Evolutionary conservation across 108 stramenopile species (phyloP), one percentile per base, ranked within the genome.

Genomic region (Fragilaria radians): DNA sequence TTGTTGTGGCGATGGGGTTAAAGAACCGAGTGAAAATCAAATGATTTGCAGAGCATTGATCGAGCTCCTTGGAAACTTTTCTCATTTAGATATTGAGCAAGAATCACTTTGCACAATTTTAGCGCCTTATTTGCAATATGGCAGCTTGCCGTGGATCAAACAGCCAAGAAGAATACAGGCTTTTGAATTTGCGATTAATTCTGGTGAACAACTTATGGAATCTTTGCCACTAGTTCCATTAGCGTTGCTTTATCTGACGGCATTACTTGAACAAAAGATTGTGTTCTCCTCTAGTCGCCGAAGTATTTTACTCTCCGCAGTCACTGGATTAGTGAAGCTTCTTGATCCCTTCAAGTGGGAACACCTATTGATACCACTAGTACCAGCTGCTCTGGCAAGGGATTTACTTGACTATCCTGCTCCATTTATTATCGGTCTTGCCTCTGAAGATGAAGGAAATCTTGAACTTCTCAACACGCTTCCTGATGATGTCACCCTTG

Each of bases 381-480:
- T 85, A 18, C 91, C 91, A 22, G 56, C 80, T 17, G 68, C 85
- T n/a, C 68, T 92, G 60, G 82, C 83, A 5, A 71, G 61, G 31
- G 91, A 92, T 60, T 71, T 92, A 27, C 56, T 92, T 23, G 86
- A 92, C 57, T 92, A 92, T 69, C 91, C 91, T 22, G 91, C 91
- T 18, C 91, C 91, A 34, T 92, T 88, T 48, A 83, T 92, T 48
- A 52, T 92, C 9, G 91, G 91, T 9, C 62, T 86, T 7, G 76
- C 86, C 11, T 78, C 84, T 27, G 83, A 88, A 54, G 85, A 84
- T 32, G 68, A 70, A 28, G 72, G 73, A 23, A 85, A 77, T 46
- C 55, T 73, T 28, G 74, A 66, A 7, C 56, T 88, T 31, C 69
- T 92, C 28, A 72, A 72, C 23, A 71, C 80, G 17, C 67, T 92